phyloP scores from a whole-genome alignment of 2,329 filamentous ascomycete species.

The Ophiostoma montium region DNA sequence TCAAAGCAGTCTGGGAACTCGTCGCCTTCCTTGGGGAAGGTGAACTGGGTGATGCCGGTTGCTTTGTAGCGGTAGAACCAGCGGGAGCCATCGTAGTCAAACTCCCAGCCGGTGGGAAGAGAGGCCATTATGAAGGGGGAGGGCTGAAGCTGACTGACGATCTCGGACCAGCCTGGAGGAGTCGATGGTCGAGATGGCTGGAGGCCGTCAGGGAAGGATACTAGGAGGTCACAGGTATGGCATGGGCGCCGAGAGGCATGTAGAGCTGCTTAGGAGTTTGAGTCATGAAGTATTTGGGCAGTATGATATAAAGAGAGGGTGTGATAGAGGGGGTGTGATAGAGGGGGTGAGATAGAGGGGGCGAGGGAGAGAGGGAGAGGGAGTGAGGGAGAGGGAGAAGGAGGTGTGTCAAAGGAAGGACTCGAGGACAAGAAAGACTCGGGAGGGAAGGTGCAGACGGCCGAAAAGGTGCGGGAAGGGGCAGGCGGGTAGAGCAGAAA shows the following conservation, averaged over 20 bases:
- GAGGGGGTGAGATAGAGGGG: not conserved
- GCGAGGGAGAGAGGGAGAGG: no score
- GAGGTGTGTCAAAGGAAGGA: not conserved
- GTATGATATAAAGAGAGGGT: no score
- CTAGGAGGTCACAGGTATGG: no score
- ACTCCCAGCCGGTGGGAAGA: constrained; percentile 41
- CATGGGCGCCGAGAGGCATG: not conserved
- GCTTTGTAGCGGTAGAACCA: constrained; percentile 45
- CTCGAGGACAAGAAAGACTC: not conserved
- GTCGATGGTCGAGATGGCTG: no score
- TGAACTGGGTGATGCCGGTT: constrained; percentile 39
- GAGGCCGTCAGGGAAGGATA: no score
- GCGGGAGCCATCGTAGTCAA: constrained; percentile 40
- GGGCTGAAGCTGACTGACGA: not conserved
- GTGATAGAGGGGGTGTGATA: not conserved
- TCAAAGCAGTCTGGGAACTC: constrained; percentile 40
- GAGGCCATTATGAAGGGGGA: constrained; percentile 22
- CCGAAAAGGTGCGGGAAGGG: no score
- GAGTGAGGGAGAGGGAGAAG: no score
- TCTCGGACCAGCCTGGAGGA: no score
- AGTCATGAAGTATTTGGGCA: no score
- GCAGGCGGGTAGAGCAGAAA: not conserved
- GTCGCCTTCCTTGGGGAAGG: constrained; percentile 42
- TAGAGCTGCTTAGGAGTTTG: no score
- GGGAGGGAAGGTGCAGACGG: not conserved